Evolutionary conservation across 2,329 filamentous ascomycete genomes (phyloP).

Genomic region (Simplicillium sp.): DNA sequence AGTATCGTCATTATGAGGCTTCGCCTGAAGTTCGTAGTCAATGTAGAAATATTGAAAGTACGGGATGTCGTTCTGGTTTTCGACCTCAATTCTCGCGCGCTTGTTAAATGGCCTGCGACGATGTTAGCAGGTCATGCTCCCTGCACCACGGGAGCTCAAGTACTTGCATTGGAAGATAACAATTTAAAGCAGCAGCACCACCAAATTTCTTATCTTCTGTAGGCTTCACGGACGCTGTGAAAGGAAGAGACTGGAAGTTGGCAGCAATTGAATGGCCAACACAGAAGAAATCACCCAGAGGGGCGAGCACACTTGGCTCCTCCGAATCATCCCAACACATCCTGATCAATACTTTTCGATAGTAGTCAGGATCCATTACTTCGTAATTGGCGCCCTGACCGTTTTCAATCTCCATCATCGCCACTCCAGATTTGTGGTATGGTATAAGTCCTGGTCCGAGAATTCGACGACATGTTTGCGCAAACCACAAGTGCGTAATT

Average conservation of each 20-base stretch:
- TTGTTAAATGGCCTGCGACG: slow-evolving; percentile 18
- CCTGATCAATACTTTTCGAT: slow-evolving; percentile 22
- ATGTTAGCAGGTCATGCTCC: background rate
- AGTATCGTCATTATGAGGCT: slow-evolving; percentile 16
- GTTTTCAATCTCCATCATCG: slow-evolving; percentile 23
- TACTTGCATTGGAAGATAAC: slow-evolving; percentile 16
- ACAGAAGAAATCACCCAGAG: slow-evolving; percentile 22
- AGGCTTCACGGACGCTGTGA: slow-evolving; percentile 21
- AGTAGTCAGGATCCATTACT: slow-evolving; percentile 22
- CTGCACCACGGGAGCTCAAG: background rate
- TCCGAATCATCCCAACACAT: slow-evolving; percentile 24
- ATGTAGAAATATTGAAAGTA: slow-evolving; percentile 26
- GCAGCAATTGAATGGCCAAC: slow-evolving; percentile 20
- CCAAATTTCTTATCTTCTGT: slow-evolving; percentile 22
- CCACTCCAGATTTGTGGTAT: slow-evolving; percentile 22
- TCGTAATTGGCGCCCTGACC: slow-evolving; percentile 21
- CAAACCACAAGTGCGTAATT: slow-evolving; percentile 21
- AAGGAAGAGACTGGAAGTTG: slow-evolving; percentile 22
- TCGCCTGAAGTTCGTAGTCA: slow-evolving; percentile 20
- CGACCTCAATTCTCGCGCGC: slow-evolving; percentile 22
- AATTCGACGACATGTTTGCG: slow-evolving; percentile 22
- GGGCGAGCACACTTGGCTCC: slow-evolving; percentile 19
- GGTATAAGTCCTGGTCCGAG: slow-evolving; percentile 21
- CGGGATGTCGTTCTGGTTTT: slow-evolving; percentile 21
- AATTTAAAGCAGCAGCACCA: slow-evolving; percentile 22